These are phyloP conservation scores for Fusarium verrucosum DNA, from an alignment of 2,329 filamentous ascomycete genomes.

Conservation along the genomic window DNA sequence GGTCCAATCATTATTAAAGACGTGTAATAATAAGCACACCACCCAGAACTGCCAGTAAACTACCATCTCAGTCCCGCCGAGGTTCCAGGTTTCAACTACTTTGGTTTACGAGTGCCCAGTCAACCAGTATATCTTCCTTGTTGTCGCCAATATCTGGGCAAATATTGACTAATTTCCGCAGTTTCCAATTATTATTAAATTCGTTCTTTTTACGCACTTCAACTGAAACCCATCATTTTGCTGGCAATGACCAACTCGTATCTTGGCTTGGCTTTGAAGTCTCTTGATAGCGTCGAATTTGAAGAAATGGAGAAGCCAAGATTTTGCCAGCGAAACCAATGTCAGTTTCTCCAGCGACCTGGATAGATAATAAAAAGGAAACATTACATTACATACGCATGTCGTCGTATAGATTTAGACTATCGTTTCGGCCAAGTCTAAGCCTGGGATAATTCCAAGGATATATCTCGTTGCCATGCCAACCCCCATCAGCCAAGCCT, in stretches of 20 bases:
- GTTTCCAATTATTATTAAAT: neutral
- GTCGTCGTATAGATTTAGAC: neutral
- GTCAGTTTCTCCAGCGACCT: neutral
- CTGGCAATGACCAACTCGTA: neutral
- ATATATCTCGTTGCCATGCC: neutral
- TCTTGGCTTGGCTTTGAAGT: neutral
- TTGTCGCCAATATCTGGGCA: neutral
- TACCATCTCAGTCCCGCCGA: neutral
- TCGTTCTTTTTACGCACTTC: too few relatives aligned
- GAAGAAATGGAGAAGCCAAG: neutral
- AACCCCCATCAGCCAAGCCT: slow-evolving; percentile 8
- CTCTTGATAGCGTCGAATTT: neutral
- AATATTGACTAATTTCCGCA: neutral
- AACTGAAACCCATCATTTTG: too few relatives aligned
- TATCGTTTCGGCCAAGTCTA: neutral
- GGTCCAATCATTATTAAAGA: too few relatives aligned
- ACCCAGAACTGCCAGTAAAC: too few relatives aligned
- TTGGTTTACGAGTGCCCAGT: neutral
- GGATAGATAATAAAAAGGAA: neutral
- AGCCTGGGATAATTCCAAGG: slow-evolving; percentile 2
- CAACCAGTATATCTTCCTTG: neutral
- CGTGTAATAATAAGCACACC: too few relatives aligned
- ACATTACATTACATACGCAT: neutral
- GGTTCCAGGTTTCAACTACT: neutral
- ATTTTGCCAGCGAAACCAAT: neutral